Evolutionary conservation across 345 rosid genomes (phyloP), one percentile per base, ranked within the genome.

Genomic region (Alliaria petiolata): DNA sequence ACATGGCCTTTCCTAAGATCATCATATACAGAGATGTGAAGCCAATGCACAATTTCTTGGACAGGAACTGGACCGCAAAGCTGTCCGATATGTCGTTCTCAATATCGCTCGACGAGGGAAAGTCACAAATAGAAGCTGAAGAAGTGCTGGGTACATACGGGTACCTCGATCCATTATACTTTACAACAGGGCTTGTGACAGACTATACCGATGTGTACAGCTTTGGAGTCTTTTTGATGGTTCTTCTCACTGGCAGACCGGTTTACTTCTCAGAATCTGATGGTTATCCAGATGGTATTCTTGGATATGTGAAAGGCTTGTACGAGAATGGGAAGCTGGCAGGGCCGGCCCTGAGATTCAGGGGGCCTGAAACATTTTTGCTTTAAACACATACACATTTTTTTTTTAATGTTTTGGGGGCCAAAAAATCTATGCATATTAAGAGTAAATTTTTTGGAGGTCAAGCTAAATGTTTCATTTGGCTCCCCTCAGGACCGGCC

Each of bases 121-220:
- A 56, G 20, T 7, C 44, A 43, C 38, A 10, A 4, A 33, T 69
- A 33, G 56, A 6, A 53, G 31, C 42, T 53, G 30, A 67, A 28
- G 3, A 12, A 0, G 10, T 45, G 13, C 2, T 59, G 1, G 74
- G 46, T n/a, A 43, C 73, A 28, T 54, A 7, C 9, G 71, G 71
- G 3, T 67, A 67, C 9, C 22, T 70, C 0, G 65, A 57, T 57
- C 73, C 73, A 4, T 19, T 34, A 6, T 69, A 69, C 12, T 2
- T 14, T 8, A 0, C 51, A 6, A 60, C 59, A 3, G 1, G 11
- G n/a, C 1, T 38, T 25, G 74, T 70, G 50, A 58, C 74, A 0
- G 74, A 70, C 5, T 59, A 47, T 49, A 59, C 74, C 0, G 67
- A 70, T 38, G 74, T 70, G 11, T 70, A 70, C 22, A 70, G 67